These are phyloP conservation scores for Trametes hirsuta DNA, from an alignment of 1,284 basidiomycete species.

Conservation along the genomic window DNA sequence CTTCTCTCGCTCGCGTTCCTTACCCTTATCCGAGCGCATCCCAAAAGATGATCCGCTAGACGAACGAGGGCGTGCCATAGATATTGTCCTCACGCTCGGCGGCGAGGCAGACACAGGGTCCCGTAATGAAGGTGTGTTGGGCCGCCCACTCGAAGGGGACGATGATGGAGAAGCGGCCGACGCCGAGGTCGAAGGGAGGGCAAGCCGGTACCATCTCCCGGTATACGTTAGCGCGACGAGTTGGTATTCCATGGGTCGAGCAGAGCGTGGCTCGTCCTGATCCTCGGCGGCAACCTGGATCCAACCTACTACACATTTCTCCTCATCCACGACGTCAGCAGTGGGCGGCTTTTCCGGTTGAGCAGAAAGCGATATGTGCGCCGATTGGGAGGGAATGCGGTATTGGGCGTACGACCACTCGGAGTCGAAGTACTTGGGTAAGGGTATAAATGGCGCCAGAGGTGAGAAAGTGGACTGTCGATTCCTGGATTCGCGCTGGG, in stretches of 20 bases:
- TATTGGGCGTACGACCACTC: conserved; percentile 95
- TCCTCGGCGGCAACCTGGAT: conserved; percentile 58
- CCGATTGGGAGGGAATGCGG: conserved; percentile 81
- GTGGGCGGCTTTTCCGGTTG: conserved; percentile 57
- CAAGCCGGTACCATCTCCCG: conserved; percentile 92
- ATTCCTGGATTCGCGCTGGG: conserved; percentile 50
- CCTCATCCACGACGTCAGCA: conserved; percentile 75
- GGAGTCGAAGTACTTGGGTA: conserved; percentile 93
- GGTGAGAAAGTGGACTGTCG: conserved; percentile 81
- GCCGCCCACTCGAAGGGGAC: conserved; percentile 23
- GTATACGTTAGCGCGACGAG: conserved; percentile 85
- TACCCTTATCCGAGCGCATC: conserved; percentile 60
- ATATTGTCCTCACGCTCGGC: conserved; percentile 40
- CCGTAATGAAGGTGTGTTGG: conserved; percentile 16
- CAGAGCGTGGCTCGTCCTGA: conserved; percentile 32
- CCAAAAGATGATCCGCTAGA: conserved; percentile 55
- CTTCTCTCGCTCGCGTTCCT: conserved; percentile 59
- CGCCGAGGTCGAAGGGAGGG: conserved; percentile 57
- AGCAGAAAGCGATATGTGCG: conserved; percentile 77
- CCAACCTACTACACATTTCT: conserved; percentile 87
- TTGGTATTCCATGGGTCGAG: conserved; percentile 60
- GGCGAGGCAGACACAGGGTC: conserved; percentile 43
- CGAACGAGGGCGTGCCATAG: conserved; percentile 47
- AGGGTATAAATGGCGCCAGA: conserved; percentile 74
- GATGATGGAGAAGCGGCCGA: conserved; percentile 29